Base-by-base conservation (phyloP, 2,329 filamentous ascomycete species). In the Raffaelea albimanens region DNA sequence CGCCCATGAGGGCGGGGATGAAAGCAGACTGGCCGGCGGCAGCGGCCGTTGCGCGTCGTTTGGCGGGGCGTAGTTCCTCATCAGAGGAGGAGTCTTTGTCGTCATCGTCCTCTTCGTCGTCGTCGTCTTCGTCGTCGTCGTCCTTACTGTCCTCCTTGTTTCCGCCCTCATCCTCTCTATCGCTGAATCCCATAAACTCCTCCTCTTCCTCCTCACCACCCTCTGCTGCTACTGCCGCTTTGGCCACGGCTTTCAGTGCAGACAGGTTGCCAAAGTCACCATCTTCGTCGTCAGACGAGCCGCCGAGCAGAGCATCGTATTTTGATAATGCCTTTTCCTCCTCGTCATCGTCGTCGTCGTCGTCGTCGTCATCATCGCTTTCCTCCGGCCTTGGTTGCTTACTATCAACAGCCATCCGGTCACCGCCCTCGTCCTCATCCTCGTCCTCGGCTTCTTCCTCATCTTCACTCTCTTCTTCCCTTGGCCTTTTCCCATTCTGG, bases 1-100 rank as follows among this genome's bases (percentile, higher is more conserved):
- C 85, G 19, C 81, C 83, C 75, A 29, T 29, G 16, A 93, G 75
- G 1, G 82, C 80, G 0, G 87, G 87, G 2, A 93, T 67, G 60
- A 89, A 88, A 0, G 77, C 77, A 0, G 84, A 78, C 47, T 65
- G 21, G 19, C 45, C 46, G 14, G 18, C 20, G 7, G 7, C 34
- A 7, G 34, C 18, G 14, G 14, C 18, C 14, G 34, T 38, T 8
- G 5, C 34, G 5, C 18, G 34, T 10, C 7, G 7, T 19, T 38
- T 16, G 34, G 34, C 13, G 5, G 34, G 34, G 5, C 34, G 34
- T 8, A 29, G 25, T n/a, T 33, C 22, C 8, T 18, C 25, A 22
- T 36, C 38, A n/a, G n/a, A n/a, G n/a, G n/a, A n/a, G n/a, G n/a
- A n/a, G 8, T 14, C 9, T 3, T 45, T 36, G 8, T 40, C 47